phyloP scores from a whole-genome alignment of 495 filamentous ascomycete genomes.

The Lasiosphaeria hispida region DNA sequence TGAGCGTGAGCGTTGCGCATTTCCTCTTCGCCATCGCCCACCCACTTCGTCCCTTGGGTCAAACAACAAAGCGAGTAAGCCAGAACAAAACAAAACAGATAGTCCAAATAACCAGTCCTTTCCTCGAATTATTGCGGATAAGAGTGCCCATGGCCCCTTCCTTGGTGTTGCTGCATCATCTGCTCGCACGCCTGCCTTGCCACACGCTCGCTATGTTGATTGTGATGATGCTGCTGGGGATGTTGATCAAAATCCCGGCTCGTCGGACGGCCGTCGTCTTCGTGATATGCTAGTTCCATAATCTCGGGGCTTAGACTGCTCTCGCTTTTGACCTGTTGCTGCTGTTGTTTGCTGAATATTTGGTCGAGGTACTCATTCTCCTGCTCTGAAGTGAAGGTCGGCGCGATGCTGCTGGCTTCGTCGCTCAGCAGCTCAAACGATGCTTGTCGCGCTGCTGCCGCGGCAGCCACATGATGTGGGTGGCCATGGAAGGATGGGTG shows the following conservation, averaged over 20 bases:
- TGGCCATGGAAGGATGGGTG: conserved; percentile 25
- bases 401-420: conserved; percentile 15
- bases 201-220: conserved; percentile 36
- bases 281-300: conserved; percentile 26
- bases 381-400: conserved; percentile 35
- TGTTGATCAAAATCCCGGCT: conserved; percentile 24
- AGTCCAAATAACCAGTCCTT: background rate
- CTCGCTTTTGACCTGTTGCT: conserved; percentile 15
- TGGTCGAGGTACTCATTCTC: conserved; percentile 42
- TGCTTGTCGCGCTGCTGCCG: conserved; percentile 9
- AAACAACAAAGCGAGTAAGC: too few species aligned
- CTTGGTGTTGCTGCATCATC: conserved; percentile 27
- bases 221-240: too few species aligned
- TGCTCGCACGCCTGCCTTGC: conserved; percentile 44
- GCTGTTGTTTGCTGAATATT: conserved; percentile 32
- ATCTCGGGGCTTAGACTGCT: conserved; percentile 25
- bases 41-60: too few species aligned
- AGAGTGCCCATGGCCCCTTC: background rate
- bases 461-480: conserved; percentile 18
- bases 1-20: too few species aligned
- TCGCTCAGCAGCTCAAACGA: conserved; percentile 24
- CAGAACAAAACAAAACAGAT: background rate
- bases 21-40: too few species aligned
- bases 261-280: conserved; percentile 15
- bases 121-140: too few species aligned